These are phyloP conservation scores for Thermothielavioides terrestris DNA, from an alignment of 495 filamentous ascomycete genomes.

Conservation along the genomic window DNA sequence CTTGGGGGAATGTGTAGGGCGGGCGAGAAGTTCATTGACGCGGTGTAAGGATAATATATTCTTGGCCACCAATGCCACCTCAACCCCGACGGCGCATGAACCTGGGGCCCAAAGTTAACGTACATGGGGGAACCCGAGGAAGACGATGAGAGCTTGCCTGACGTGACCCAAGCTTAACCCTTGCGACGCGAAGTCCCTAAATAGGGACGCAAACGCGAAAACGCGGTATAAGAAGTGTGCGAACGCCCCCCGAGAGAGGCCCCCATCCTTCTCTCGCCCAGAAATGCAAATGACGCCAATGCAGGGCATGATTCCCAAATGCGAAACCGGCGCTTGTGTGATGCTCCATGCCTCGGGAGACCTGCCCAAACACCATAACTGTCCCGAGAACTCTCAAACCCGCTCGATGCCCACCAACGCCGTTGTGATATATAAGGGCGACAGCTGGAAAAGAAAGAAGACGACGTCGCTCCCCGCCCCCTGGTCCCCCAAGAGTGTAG, in stretches of 20 bases:
- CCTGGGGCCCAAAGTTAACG: conserved; percentile 56
- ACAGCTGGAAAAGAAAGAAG: conserved; percentile 17
- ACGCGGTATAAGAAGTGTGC: conserved; percentile 1
- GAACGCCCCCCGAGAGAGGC: background rate
- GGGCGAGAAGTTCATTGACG: conserved; percentile 19
- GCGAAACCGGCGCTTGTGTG: conserved; percentile 16
- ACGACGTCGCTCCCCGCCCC: conserved; percentile 17
- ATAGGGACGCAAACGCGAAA: conserved; percentile 1
- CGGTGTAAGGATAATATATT: conserved; percentile 41
- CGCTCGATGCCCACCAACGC: conserved; percentile 20
- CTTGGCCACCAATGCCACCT: conserved; percentile 33
- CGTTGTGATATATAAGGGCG: conserved; percentile 29
- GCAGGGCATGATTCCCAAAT: conserved; percentile 11
- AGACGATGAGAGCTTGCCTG: conserved; percentile 60
- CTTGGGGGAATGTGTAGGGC: conserved; percentile 38
- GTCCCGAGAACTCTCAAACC: conserved; percentile 11
- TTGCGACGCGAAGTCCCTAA: conserved; percentile 23
- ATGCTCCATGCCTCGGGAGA: conserved; percentile 17
- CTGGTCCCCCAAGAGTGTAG: conserved; percentile 5
- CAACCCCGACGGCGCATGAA: conserved; percentile 34
- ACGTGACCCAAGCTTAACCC: conserved; percentile 38
- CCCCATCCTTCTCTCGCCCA: background rate
- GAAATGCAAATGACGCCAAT: conserved; percentile 30
- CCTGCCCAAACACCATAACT: conserved; percentile 8
- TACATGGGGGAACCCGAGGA: conserved; percentile 60